Evolutionary conservation across 352 stramenopile genomes (phyloP).

Genomic region (Ophiocytium majus): DNA sequence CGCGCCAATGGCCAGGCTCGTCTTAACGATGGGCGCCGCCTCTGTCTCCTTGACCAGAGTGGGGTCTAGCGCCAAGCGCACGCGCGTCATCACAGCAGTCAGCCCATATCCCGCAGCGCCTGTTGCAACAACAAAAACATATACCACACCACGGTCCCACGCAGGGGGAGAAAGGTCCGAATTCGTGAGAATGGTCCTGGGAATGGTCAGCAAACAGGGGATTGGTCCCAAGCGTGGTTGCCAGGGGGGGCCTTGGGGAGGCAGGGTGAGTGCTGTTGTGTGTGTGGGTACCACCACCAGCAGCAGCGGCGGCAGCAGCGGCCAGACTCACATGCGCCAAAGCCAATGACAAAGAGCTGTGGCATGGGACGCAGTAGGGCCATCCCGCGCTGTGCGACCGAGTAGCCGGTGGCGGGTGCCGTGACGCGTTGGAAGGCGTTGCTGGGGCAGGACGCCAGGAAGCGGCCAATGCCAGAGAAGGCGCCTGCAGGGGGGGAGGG

Average conservation of each 20-base stretch:
- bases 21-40: constrained; percentile 3
- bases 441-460: constrained; percentile 32
- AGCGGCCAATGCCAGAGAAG: not conserved
- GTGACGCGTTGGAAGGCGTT: constrained; percentile 52
- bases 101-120: constrained; percentile 7
- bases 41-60: not conserved
- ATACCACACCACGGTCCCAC: too few relatives aligned
- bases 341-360: constrained; percentile 45
- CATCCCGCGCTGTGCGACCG: constrained; percentile 15
- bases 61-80: not conserved
- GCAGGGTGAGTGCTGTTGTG: too few relatives aligned
- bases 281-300: too few relatives aligned
- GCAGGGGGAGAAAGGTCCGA: too few relatives aligned
- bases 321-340: constrained; percentile 23
- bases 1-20: constrained; percentile 28
- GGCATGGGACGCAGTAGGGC: constrained; percentile 43
- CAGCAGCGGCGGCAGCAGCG: too few relatives aligned
- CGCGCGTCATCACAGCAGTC: not conserved
- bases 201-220: too few relatives aligned
- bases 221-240: too few relatives aligned
- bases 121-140: too few relatives aligned
- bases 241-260: too few relatives aligned
- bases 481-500: not conserved
- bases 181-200: too few relatives aligned
- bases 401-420: constrained; percentile 20